Evolutionary conservation across 352 stramenopile genomes (phyloP).

Genomic region (Phytophthora aleatoria): DNA sequence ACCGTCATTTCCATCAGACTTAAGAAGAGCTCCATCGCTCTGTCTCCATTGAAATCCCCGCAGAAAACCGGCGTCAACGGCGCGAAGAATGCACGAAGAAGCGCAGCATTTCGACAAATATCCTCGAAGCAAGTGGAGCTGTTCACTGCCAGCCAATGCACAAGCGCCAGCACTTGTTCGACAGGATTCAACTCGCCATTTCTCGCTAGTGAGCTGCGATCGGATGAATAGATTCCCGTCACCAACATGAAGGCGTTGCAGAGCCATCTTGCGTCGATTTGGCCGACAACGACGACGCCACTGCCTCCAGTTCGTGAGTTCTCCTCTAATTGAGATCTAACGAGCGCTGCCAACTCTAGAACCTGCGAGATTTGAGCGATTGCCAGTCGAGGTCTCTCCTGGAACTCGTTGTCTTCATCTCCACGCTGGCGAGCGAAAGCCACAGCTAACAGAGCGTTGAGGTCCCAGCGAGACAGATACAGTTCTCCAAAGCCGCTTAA

Average conservation of each 20-base stretch:
- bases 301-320: conserved; percentile 11
- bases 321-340: conserved; percentile 25
- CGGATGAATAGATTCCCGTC: not conserved
- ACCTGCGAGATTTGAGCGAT: conserved; percentile 41
- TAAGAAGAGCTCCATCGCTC: conserved; percentile 32
- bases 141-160: conserved; percentile 39
- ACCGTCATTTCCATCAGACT: conserved; percentile 42
- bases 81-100: conserved; percentile 31
- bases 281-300: conserved; percentile 15
- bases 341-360: conserved; percentile 33
- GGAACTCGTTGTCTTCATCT: conserved; percentile 45
- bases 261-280: conserved; percentile 34
- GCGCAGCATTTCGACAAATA: conserved; percentile 32
- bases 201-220: not conserved
- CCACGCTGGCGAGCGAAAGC: conserved; percentile 46
- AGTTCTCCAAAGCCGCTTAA: conserved; percentile 49
- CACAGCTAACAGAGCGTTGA: conserved; percentile 48
- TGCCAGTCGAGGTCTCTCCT: conserved; percentile 38
- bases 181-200: conserved; percentile 22
- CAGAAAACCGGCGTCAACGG: conserved; percentile 27
- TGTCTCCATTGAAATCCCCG: conserved; percentile 6
- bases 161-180: conserved; percentile 35
- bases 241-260: conserved; percentile 35
- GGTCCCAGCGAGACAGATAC: conserved; percentile 52
- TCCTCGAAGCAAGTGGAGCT: conserved; percentile 35